Base-by-base conservation (phyloP, 768 basidiomycete species). In the Auriscalpium vulgare region DNA sequence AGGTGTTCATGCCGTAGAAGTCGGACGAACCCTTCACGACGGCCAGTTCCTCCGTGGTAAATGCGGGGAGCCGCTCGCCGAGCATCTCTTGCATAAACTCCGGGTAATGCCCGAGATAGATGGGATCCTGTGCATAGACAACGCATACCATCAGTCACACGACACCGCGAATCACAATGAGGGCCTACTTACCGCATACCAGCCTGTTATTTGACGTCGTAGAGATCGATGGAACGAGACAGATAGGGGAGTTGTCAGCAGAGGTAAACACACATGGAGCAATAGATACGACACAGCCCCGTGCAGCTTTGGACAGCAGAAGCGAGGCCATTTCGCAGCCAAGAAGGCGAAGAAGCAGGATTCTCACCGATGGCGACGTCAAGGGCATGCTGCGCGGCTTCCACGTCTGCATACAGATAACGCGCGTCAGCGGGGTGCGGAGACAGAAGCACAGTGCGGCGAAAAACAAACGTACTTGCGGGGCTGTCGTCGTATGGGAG, bases 1-100 rank as follows among this genome's bases (percentile, higher is more conserved):
- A 87, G 2, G 85, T 84, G 68, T 86, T 87, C 83, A 86, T 86
- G 55, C 84, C 85, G 64, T 85, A 85, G 67, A 86, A 87, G 63
- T 85, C 85, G 4, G 83, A 83, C 14, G 83, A 87, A 53, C 80
- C 82, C 58, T 80, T 80, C 51, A 87, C 83, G 54, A 87, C 65
- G 3, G 71, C 71, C 60, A 76, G 66, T 62, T 87, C 84, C 49
- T 79, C 82, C n/a, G 74, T 64, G 4, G 83, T 81, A 63, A 81
- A 83, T 45, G 73, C 71, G 4, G 82, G 80, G 54, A 87, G 77
- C 43, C 82, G 79, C 55, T 78, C 74, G 36, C 78, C 79, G 50
- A 83, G 75, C 56, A 85, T 80, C 62, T 78, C 73, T 38, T 78
- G 71, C 78, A 86, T 78, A 67, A 80, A 81, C 2, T 70, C 72